Conservation (phyloP, 2,329 filamentous ascomycete genomes). For the Fusarium sp. region DNA sequence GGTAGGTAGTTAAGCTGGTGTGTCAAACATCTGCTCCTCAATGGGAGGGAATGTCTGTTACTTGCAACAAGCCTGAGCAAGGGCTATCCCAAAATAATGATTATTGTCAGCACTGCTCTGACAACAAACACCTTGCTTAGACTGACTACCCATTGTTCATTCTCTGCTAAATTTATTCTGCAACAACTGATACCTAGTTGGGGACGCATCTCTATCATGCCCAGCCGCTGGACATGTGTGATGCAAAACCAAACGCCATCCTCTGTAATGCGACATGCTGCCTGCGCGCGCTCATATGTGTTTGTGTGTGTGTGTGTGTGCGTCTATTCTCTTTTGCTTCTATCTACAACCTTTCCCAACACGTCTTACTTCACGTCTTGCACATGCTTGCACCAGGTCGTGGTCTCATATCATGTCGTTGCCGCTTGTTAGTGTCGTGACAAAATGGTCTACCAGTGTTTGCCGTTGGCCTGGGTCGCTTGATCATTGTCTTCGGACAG, state of each 20-base stretch:
- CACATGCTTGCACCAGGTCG: constrained; percentile 28
- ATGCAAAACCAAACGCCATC: constrained; percentile 34
- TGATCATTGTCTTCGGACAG: constrained; percentile 19
- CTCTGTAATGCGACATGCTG: constrained; percentile 22
- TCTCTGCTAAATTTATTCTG: constrained; percentile 19
- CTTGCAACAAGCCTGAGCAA: neutral
- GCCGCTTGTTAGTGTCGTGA: constrained; percentile 33
- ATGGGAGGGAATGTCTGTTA: neutral
- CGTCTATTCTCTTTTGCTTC: constrained; percentile 38
- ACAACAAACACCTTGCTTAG: neutral
- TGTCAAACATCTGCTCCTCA: neutral
- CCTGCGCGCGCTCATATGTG: constrained; percentile 11
- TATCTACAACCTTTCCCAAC: constrained; percentile 37
- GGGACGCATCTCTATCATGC: constrained; percentile 7
- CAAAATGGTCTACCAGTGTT: constrained; percentile 24
- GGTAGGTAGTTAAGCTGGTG: neutral
- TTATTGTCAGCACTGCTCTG: neutral
- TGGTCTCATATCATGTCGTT: constrained; percentile 25
- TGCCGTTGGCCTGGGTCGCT: constrained; percentile 17
- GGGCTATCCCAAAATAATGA: neutral
- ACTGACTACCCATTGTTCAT: constrained; percentile 25
- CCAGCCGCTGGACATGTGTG: constrained; percentile 27
- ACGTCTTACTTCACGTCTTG: constrained; percentile 14
- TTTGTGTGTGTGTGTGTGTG: constrained; percentile 1
- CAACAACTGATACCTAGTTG: constrained; percentile 9